Base-by-base conservation (phyloP, 176 grass and related monocot species). In the Luzula sylvatica region DNA sequence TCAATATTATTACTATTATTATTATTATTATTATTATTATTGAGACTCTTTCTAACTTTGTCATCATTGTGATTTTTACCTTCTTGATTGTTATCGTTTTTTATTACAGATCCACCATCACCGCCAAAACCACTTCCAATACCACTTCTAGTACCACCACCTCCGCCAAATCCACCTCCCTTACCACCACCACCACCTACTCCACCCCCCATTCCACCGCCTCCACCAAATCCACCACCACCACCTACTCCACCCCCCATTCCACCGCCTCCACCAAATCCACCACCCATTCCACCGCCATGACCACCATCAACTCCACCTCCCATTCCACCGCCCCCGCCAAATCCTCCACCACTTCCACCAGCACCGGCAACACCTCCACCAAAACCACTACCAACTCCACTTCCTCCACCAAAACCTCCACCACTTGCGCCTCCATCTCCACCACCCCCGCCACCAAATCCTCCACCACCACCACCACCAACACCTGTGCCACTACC, bases 351-450 rank as follows among this genome's bases (percentile, higher is more conserved):
- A 1, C 71, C 66, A 0, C 1, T 40, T 11, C 52, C 45, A 3
- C 39, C 15, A 26, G 24, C 27, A 2, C 44, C 45, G 17, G 35
- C 67, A 3, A 52, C 63, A 2, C 2, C 13, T 9, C 64, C 73
- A 0, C 26, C 73, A 14, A 64, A 63, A 13, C 5, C 15, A 14
- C 78, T 71, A 11, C 0, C 42, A 0, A 61, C 80, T 8, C 75
- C 81, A 1, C 23, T 43, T 11, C 70, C 71, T 0, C 1, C n/a
- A 2, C 75, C 75, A 0, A 57, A 30, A 0, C 72, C 72, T 1
- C 54, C 16, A 3, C 52, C 80, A 1, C 14, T 20, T 0, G 9
- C 23, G 1, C 9, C 29, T 8, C 78, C 72, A 0, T n/a, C 11
- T 0, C 59, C 70, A 2, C 40, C 70, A 8, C 20, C 51, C 0